These are phyloP conservation scores for Erythrobasidium yunnanense DNA, from an alignment of 768 basidiomycete species.

Conservation along the genomic window DNA sequence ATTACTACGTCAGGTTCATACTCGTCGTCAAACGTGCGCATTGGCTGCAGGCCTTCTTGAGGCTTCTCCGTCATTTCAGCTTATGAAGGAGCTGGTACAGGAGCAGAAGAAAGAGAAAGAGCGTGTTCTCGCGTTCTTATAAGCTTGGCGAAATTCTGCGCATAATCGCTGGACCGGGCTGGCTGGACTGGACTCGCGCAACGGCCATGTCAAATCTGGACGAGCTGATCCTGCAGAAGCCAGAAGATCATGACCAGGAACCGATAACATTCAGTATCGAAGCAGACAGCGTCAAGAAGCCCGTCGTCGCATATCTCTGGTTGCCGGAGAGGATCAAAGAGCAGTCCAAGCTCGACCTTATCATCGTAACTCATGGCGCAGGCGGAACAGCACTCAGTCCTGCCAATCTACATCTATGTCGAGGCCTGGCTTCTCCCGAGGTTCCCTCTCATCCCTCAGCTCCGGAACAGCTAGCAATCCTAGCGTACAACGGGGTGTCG, in stretches of 20 bases:
- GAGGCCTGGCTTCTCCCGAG: neutral
- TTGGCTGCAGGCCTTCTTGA: too few relatives aligned
- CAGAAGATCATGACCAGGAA: neutral
- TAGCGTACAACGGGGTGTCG: slow-evolving; percentile 1
- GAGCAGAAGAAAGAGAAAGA: too few relatives aligned
- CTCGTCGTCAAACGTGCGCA: too few relatives aligned
- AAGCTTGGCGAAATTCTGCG: too few relatives aligned
- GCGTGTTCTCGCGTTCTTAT: too few relatives aligned
- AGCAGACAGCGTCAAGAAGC: slow-evolving; percentile 4
- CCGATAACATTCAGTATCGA: neutral
- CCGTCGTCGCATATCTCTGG: slow-evolving; percentile 6
- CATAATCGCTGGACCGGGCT: too few relatives aligned
- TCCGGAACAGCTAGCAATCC: neutral
- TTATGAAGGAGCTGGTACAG: too few relatives aligned
- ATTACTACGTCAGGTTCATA: too few relatives aligned
- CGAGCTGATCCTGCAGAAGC: neutral
- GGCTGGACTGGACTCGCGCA: too few relatives aligned
- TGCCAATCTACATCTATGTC: neutral
- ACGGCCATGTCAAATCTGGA: neutral
- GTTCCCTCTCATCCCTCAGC: neutral
- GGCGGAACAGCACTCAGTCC: slow-evolving; percentile 14
- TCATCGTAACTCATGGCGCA: slow-evolving; percentile 15
- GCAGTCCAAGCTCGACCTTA: neutral
- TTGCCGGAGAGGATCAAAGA: neutral
- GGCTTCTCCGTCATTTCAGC: too few relatives aligned